Evolutionary conservation across 2,329 filamentous ascomycete genomes (phyloP), one percentile per base, ranked within the genome.

Genomic region (Mollisia scopiformis): DNA sequence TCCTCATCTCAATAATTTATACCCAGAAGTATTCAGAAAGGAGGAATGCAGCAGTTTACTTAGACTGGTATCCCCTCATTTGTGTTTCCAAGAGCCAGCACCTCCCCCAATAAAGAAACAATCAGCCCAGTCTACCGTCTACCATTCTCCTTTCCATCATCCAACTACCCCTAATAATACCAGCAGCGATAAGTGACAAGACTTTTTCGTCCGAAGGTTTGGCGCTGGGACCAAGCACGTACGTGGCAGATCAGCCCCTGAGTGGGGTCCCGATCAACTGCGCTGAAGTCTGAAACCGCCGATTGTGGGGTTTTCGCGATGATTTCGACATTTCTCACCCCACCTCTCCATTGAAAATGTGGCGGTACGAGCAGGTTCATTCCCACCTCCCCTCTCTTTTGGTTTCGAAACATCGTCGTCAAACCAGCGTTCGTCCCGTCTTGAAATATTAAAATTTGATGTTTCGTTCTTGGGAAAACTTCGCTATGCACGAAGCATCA

Each of bases 391-490:
- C 39, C 39, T 21, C 7, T 43, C 2, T 21, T 21, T 16, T 43
- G 5, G 39, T 43, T 43, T 43, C 16, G 39, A 43, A 43, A 43
- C 39, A 43, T 21, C 16, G 7, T 19, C 39, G 16, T 21, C 19
- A 43, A 23, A 23, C 39, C 39, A 21, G 39, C 39, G 16, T 5
- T 16, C 4, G 7, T 43, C 21, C 39, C 39, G 19, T 21, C n/a
- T 43, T 43, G 39, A 43, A 8, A 43, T 43, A 43, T 43, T 43
- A 43, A 43, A 43, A 43, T 43, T 43, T 43, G 39, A 43, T 43
- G 39, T 43, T 43, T 21, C 39, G 19, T 43, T 13, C 39, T 43
- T 43, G 11, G 19, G 39, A 19, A 43, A 4, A 19, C 39, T 43
- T 43, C 39, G 39, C 39, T 11, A 43, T 43, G 39, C 33, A 37